phyloP scores from a whole-genome alignment of 805 yeast genomes.

The Metschnikowia borealis region DNA sequence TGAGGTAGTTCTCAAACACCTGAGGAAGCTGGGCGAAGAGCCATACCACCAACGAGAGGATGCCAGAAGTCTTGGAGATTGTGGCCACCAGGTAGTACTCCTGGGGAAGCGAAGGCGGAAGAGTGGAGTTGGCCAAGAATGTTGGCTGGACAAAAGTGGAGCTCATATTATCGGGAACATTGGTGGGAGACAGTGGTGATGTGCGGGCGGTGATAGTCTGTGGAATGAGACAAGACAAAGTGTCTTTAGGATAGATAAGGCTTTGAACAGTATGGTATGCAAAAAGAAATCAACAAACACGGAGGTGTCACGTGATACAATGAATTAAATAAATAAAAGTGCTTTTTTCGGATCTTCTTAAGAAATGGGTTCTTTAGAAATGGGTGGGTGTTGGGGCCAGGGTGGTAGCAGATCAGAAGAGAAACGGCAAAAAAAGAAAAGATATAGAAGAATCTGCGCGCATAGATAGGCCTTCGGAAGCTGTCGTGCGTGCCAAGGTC shows the following conservation, averaged over 20 bases:
- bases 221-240: neutral
- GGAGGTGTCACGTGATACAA: neutral
- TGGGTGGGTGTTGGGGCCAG: neutral
- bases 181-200: neutral
- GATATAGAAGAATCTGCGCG: neutral
- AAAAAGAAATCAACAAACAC: too few relatives aligned
- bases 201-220: neutral
- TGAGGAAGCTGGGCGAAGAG: constrained; percentile 31
- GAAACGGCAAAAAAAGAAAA: neutral
- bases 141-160: constrained; percentile 1
- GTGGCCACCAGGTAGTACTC: constrained; percentile 12
- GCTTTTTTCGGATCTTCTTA: too few relatives aligned
- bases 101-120: constrained; percentile 8
- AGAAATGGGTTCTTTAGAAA: too few relatives aligned
- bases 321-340: too few relatives aligned
- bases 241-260: neutral
- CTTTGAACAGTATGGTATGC: neutral
- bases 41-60: constrained; percentile 23
- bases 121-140: constrained; percentile 7
- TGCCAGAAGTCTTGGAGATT: constrained; percentile 17
- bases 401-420: neutral
- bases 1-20: constrained; percentile 26
- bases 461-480: neutral
- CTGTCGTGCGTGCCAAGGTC: neutral
- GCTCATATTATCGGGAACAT: constrained; percentile 6